Base-by-base conservation (phyloP, 345 rosid genomes). In the Gossypium ekmanianum region DNA sequence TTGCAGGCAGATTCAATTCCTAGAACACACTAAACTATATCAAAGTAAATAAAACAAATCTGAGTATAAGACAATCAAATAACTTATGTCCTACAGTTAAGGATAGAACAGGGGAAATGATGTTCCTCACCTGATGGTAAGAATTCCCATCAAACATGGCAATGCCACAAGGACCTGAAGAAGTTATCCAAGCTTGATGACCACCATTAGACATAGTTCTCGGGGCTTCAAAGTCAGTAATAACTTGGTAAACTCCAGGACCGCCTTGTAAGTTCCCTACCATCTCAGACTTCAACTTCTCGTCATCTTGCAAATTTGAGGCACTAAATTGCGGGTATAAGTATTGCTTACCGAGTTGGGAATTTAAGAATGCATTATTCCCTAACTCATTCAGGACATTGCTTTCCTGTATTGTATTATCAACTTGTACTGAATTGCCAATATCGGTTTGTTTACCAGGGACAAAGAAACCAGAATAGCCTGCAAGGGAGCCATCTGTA, bases 271-370 rank as follows among this genome's bases (percentile, higher is more conserved):
- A 74, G 82, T 82, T 90, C 77, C 80, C 79, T 76, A 81, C 90
- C 85, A 82, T 81, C 27, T 85, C 88, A 27, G 79, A 79, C 80
- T 84, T 78, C 59, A 83, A 59, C 75, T 86, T 88, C 81, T 81
- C 82, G 55, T 83, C 81, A n/a, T 88, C 91, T 29, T 82, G 83
- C 79, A 89, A 75, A 77, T 70, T 74, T 34, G 77, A 71, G 74
- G 76, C 68, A 73, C 76, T 41, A 59, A 72, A 86, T 11, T 85
- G 81, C 17, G 81, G 75, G 73, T 78, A 89, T 2, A 85, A 70
- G 80, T 83, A 88, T 71, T 88, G 90, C 13, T 91, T 91, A n/a
- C 86, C 85, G 2, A 83, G 80, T 67, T 86, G 91, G 72, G 84
- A 79, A 69, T 74, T 84, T 52, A 88, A 82, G 80, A 87, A 90